phyloP scores from a whole-genome alignment of 2,329 filamentous ascomycete species.

The Colletotrichum sp. region DNA sequence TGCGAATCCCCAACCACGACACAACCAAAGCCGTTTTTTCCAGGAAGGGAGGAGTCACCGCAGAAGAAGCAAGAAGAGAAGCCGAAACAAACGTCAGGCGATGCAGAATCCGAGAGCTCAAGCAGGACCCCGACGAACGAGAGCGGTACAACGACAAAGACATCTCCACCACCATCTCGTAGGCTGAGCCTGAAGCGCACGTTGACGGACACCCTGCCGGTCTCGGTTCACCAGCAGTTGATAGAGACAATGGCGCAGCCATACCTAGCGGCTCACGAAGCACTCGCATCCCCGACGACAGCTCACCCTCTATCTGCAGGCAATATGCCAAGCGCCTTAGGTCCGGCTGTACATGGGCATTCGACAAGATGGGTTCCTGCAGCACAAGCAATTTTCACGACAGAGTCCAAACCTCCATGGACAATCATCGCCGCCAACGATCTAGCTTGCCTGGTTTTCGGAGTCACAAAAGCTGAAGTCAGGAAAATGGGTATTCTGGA shows the following conservation, averaged over 20 bases:
- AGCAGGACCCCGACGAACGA: constrained; percentile 62
- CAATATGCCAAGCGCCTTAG: constrained; percentile 51
- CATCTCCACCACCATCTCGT: constrained; percentile 60
- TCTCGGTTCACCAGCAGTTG: constrained; percentile 80
- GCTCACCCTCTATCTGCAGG: constrained; percentile 44
- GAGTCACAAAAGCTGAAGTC: constrained; percentile 96
- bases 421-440: constrained; percentile 97
- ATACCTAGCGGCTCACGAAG: constrained; percentile 64
- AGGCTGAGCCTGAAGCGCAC: constrained; percentile 81
- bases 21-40: not conserved
- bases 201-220: constrained; percentile 80
- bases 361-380: constrained; percentile 89
- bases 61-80: constrained; percentile 11
- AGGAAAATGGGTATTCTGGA: constrained; percentile 94
- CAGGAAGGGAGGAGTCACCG: constrained; percentile 7
- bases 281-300: constrained; percentile 47
- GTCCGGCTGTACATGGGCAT: constrained; percentile 78
- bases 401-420: constrained; percentile 88
- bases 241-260: constrained; percentile 86
- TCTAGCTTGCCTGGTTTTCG: constrained; percentile 95
- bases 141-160: constrained; percentile 55
- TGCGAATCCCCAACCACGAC: constrained; percentile 35
- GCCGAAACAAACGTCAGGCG: constrained; percentile 23
- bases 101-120: constrained; percentile 50
- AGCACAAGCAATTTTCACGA: constrained; percentile 96